These are phyloP conservation scores for Graphilbum fragrans DNA, from an alignment of 2,329 filamentous ascomycete genomes.

Conservation along the genomic window DNA sequence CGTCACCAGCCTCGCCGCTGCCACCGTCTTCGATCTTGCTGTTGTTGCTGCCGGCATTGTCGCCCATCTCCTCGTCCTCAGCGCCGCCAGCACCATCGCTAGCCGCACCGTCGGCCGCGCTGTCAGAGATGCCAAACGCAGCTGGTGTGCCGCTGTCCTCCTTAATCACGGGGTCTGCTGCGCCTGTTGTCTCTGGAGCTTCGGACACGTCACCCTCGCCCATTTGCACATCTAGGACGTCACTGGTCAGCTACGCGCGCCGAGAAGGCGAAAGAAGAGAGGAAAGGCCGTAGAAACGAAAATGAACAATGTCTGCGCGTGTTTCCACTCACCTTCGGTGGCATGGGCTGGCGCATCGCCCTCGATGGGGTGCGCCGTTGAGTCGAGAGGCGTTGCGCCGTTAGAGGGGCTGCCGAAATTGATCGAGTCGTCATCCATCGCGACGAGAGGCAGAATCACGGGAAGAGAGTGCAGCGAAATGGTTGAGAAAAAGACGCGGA, in stretches of 20 bases:
- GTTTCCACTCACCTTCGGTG: slow-evolving; percentile 31
- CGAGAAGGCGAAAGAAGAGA: not conserved
- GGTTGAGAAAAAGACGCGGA: not conserved
- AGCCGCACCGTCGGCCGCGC: slow-evolving; percentile 54
- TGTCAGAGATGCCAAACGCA: slow-evolving; percentile 41
- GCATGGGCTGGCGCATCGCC: slow-evolving; percentile 24
- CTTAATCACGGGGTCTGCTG: slow-evolving; percentile 37
- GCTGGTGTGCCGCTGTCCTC: slow-evolving; percentile 49
- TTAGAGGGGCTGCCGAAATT: slow-evolving; percentile 46
- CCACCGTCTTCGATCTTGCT: slow-evolving; percentile 5
- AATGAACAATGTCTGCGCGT: not conserved
- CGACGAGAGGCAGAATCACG: slow-evolving; percentile 11
- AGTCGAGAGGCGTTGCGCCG: slow-evolving; percentile 43
- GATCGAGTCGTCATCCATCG: slow-evolving; percentile 46
- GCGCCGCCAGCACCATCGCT: slow-evolving; percentile 43
- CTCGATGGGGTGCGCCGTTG: slow-evolving; percentile 38
- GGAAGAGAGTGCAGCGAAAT: slow-evolving; percentile 1
- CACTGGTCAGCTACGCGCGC: too few species aligned
- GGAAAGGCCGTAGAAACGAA: not conserved
- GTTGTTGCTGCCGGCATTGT: slow-evolving; percentile 21
- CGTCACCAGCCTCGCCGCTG: not conserved
- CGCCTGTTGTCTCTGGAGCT: not conserved
- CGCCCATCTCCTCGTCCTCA: slow-evolving; percentile 75
- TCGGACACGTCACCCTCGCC: slow-evolving; percentile 29
- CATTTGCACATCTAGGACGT: slow-evolving; percentile 57